These are phyloP conservation scores for Funneliformis geosporum DNA, from an alignment of 192 early-diverging fungal species.

Conservation along the genomic window DNA sequence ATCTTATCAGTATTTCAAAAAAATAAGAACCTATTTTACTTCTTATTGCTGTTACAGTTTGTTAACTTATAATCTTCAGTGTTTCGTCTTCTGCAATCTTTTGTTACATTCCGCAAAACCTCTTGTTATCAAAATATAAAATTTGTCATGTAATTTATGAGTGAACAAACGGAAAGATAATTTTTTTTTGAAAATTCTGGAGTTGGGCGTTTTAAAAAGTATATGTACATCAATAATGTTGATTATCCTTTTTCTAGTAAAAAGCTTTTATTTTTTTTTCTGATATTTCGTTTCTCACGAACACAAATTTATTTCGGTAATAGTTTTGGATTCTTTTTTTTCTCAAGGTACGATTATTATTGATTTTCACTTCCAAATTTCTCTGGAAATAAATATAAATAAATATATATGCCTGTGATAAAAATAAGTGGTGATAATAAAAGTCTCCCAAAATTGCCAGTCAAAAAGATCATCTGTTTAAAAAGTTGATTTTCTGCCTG, in stretches of 20 bases:
- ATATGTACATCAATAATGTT: not conserved
- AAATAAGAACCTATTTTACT: no score
- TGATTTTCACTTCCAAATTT: not conserved
- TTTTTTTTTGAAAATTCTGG: not conserved
- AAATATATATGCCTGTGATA: not conserved
- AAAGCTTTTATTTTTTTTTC: not conserved
- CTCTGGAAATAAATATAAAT: no score
- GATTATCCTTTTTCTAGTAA: not conserved
- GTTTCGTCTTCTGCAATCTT: no score
- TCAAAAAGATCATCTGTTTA: not conserved
- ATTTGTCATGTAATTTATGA: not conserved
- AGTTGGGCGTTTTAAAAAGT: not conserved
- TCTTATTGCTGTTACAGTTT: no score
- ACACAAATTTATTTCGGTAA: not conserved
- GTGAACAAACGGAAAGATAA: not conserved
- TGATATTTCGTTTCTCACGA: not conserved
- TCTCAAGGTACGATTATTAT: not conserved
- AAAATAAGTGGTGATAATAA: conserved; percentile 3
- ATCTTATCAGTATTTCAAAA: not conserved
- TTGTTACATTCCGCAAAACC: no score
- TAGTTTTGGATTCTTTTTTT: not conserved
- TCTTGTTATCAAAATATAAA: no score
- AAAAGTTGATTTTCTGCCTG: conserved; percentile 2
- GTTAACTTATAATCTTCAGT: not conserved
- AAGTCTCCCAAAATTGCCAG: not conserved